Percentiles rank a stretch among this genome's conserved stretches.
These are phyloP conservation scores for Heterobasidion annosum DNA, from an alignment of 1,284 basidiomycete genomes.

Conservation along the genomic window DNA sequence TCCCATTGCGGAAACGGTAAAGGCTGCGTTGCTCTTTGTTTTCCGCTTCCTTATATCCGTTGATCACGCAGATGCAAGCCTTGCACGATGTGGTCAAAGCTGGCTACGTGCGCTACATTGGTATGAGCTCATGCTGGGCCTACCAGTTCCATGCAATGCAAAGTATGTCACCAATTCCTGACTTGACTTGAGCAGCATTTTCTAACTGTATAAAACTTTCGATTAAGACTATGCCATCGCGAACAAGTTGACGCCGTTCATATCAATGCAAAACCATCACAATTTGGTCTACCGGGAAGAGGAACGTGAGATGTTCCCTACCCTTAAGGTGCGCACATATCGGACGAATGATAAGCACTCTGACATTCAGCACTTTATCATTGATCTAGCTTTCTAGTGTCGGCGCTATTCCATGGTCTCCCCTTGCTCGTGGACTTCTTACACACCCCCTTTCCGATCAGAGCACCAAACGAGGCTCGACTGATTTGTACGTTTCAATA, in stretches of 20 bases:
- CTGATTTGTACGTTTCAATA: slow-evolving; percentile 2
- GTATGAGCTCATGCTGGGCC: slow-evolving; percentile 26
- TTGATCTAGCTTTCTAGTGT: background rate
- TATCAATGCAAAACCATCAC: slow-evolving; percentile 9
- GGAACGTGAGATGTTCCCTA: slow-evolving; percentile 10
- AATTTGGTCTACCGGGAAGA: slow-evolving; percentile 8
- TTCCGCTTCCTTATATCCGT: background rate
- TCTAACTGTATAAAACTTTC: slow-evolving; percentile 17
- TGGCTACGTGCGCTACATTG: slow-evolving; percentile 32
- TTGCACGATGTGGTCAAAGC: slow-evolving; percentile 24
- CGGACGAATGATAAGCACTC: too few species aligned
- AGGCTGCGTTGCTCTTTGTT: background rate
- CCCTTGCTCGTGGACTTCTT: background rate
- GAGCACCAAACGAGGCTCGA: slow-evolving; percentile 1
- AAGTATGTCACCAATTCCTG: slow-evolving; percentile 6
- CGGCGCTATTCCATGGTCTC: slow-evolving; percentile 2
- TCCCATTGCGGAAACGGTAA: slow-evolving; percentile 29
- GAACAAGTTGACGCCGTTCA: slow-evolving; percentile 7
- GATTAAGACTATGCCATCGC: slow-evolving; percentile 5
- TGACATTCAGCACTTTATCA: background rate
- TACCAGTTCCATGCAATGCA: slow-evolving; percentile 30
- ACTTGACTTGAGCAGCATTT: slow-evolving; percentile 21
- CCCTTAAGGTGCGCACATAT: slow-evolving; percentile 3
- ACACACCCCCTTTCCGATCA: background rate
- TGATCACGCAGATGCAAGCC: slow-evolving; percentile 23